Evolutionary conservation across 495 filamentous ascomycete species (phyloP).

Genomic region (Penicillium dipodomyicola): DNA sequence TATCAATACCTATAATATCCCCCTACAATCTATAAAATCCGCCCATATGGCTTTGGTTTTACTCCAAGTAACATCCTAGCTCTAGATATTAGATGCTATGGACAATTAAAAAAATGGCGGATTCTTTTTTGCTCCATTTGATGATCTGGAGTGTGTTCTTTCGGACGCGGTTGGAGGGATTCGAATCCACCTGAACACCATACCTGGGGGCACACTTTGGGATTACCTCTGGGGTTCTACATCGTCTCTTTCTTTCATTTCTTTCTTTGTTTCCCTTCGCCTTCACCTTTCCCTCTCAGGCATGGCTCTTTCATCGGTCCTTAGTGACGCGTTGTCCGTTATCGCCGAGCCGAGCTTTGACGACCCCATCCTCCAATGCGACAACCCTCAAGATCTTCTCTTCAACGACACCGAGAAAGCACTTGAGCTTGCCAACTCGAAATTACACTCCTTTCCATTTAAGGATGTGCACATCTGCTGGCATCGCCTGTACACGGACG

Average conservation of each 20-base stretch:
- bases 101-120: background rate
- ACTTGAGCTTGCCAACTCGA: conserved; percentile 50
- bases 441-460: conserved; percentile 74
- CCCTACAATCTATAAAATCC: background rate
- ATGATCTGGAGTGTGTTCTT: background rate
- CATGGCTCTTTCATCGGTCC: conserved; percentile 23
- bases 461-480: conserved; percentile 71
- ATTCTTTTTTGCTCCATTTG: background rate
- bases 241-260: background rate
- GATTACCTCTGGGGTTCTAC: background rate
- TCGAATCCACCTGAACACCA: background rate
- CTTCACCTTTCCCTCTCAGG: background rate
- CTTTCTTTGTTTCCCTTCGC: background rate
- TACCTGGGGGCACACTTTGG: background rate
- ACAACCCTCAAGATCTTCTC: conserved; percentile 29
- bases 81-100: background rate
- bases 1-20: background rate
- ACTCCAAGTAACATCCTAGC: background rate
- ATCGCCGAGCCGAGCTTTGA: conserved; percentile 31
- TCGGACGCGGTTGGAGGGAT: background rate
- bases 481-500: conserved; percentile 76
- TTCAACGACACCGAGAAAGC: conserved; percentile 34
- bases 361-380: conserved; percentile 47
- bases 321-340: conserved; percentile 28
- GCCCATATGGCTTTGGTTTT: background rate